These are phyloP conservation scores for Entomortierella parvispora DNA, from an alignment of 192 early-diverging fungal species.

Conservation along the genomic window DNA sequence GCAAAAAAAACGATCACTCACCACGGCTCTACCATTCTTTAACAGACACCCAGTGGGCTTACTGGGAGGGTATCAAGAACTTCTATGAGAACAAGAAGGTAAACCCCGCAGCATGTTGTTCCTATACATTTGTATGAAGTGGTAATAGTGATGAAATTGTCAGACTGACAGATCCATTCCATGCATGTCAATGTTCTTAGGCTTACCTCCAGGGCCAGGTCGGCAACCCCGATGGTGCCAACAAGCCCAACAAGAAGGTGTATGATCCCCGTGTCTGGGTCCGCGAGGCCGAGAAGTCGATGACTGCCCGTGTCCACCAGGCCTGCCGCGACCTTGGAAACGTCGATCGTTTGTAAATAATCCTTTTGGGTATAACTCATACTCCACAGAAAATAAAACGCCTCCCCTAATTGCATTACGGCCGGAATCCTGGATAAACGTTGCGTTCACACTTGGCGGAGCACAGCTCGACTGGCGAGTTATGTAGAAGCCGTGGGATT, in stretches of 20 bases:
- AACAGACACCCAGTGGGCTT: constrained; percentile 94
- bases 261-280: constrained; percentile 96
- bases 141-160: not conserved
- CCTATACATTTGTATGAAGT: not conserved
- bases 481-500: no score
- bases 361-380: not conserved
- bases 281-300: constrained; percentile 89
- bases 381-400: no score
- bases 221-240: constrained; percentile 94
- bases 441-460: no score
- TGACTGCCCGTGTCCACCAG: constrained; percentile 83
- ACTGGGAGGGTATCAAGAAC: constrained; percentile 87
- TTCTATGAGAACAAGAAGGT: constrained; percentile 90
- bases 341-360: constrained; percentile 68
- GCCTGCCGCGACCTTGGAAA: constrained; percentile 85
- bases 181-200: constrained; percentile 1
- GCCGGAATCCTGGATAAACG: no score
- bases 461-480: no score
- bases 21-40: not conserved
- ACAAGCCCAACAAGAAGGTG: constrained; percentile 99
- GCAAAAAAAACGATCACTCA: no score
- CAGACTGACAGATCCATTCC: not conserved
- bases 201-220: constrained; percentile 91
- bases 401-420: no score
- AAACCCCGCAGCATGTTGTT: no score